Percentiles rank a stretch among this genome's conserved stretches.
Conservation (phyloP, 1,284 basidiomycete genomes). For the Rhodotorula sp. region DNA sequence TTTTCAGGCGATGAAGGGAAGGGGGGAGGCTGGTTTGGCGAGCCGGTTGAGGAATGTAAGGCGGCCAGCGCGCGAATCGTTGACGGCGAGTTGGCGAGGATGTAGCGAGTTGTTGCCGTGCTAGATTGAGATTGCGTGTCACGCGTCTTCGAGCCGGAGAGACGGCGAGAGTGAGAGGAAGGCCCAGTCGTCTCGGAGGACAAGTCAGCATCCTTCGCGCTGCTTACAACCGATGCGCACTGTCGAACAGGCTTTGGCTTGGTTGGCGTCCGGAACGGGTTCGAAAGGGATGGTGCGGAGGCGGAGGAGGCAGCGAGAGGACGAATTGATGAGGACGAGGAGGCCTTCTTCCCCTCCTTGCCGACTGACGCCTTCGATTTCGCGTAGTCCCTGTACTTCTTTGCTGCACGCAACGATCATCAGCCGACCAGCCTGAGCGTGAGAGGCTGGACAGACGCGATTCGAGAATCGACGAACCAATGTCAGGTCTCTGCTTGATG, state of each 20-base stretch:
- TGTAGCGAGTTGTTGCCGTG: conserved; percentile 8
- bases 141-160: background rate
- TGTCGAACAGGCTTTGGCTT: conserved; percentile 18
- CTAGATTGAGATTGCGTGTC: background rate
- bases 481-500: conserved; percentile 28
- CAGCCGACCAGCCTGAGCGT: background rate
- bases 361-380: conserved; percentile 12
- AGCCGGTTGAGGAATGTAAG: conserved; percentile 23
- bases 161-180: too few relatives aligned
- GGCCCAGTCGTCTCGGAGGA: too few relatives aligned
- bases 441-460: background rate
- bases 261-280: conserved; percentile 25
- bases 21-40: conserved; percentile 19
- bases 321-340: background rate
- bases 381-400: conserved; percentile 36
- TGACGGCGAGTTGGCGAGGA: conserved; percentile 38
- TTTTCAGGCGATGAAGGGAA: conserved; percentile 3
- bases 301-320: background rate
- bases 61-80: conserved; percentile 36
- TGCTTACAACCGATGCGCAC: background rate
- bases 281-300: background rate
- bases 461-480: conserved; percentile 20
- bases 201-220: background rate
- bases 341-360: background rate
- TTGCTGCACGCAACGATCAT: conserved; percentile 5